A percentile compares a stretch with the other conserved stretches of the same genome.
Conservation (phyloP, 2,329 filamentous ascomycete genomes). For the Magnaporthiopsis poae region DNA sequence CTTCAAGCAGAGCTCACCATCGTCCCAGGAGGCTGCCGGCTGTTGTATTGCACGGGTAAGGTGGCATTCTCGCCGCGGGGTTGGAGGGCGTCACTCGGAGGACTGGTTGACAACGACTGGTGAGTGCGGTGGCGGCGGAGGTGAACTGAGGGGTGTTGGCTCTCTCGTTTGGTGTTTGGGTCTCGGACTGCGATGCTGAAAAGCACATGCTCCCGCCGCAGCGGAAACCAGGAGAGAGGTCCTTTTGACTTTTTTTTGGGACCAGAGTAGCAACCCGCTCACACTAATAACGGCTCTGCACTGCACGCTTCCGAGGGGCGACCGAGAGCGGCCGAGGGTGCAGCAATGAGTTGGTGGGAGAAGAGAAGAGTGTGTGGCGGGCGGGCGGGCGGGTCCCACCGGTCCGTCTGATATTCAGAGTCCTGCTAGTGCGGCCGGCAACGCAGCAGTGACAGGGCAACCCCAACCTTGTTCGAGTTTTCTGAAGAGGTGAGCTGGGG, state of each 20-base stretch:
- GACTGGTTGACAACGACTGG: not conserved
- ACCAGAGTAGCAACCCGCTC: not conserved
- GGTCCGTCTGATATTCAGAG: not conserved
- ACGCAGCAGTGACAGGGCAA: not conserved
- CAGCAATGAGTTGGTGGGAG: not conserved
- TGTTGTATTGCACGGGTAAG: not conserved
- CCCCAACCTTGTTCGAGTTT: not conserved
- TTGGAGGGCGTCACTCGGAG: not conserved
- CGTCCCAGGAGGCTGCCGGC: not conserved
- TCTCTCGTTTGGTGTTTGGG: not conserved
- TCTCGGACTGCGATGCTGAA: not conserved
- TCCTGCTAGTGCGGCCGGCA: not conserved
- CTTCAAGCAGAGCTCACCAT: constrained; percentile 5
- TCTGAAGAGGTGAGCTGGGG: not conserved
- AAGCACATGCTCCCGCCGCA: not conserved
- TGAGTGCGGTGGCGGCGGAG: not conserved
- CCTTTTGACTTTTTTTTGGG: not conserved
- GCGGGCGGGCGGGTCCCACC: no score
- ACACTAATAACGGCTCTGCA: not conserved
- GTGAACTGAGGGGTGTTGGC: not conserved
- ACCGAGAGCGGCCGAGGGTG: not conserved
- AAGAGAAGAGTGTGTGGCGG: not conserved
- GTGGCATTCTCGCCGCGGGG: not conserved
- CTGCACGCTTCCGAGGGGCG: not conserved
- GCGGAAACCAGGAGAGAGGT: not conserved